These are phyloP conservation scores for Metschnikowia aberdeeniae DNA, from an alignment of 805 yeast genomes.

Conservation along the genomic window DNA sequence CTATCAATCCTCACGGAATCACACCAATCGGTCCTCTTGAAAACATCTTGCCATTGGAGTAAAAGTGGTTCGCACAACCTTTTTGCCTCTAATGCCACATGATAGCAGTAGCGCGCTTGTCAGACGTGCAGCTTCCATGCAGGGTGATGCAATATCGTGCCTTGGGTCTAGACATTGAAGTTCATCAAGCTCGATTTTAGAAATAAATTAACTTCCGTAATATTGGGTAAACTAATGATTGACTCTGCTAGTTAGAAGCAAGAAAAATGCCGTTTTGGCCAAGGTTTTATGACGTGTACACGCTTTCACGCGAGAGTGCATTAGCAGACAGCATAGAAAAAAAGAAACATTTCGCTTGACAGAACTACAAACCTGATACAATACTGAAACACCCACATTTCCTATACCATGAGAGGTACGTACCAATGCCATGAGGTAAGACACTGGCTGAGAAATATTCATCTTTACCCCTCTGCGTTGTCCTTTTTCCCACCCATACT, in stretches of 20 bases:
- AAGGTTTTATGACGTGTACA: neutral
- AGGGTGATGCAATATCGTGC: neutral
- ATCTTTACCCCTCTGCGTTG: neutral
- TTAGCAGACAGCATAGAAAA: slow-evolving; percentile 5
- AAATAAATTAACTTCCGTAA: no score
- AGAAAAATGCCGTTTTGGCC: neutral
- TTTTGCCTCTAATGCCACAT: neutral
- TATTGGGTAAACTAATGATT: no score
- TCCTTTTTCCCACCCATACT: slow-evolving; percentile 3
- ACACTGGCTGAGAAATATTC: neutral
- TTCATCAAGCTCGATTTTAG: no score
- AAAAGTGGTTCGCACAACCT: neutral
- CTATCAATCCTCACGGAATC: slow-evolving; percentile 76
- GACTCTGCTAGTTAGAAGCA: no score
- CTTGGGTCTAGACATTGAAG: neutral
- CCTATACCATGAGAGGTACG: slow-evolving; percentile 14
- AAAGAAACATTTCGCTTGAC: slow-evolving; percentile 4
- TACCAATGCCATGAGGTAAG: neutral
- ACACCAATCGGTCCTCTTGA: slow-evolving; percentile 90
- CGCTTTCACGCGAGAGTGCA: slow-evolving; percentile 2
- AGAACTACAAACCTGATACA: slow-evolving; percentile 1
- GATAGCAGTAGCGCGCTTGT: neutral
- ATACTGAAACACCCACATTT: neutral
- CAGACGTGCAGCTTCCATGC: neutral
- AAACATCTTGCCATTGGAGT: slow-evolving; percentile 44